Conservation (phyloP, 129 eudicot species). For the Smallanthus sonchifolius region DNA sequence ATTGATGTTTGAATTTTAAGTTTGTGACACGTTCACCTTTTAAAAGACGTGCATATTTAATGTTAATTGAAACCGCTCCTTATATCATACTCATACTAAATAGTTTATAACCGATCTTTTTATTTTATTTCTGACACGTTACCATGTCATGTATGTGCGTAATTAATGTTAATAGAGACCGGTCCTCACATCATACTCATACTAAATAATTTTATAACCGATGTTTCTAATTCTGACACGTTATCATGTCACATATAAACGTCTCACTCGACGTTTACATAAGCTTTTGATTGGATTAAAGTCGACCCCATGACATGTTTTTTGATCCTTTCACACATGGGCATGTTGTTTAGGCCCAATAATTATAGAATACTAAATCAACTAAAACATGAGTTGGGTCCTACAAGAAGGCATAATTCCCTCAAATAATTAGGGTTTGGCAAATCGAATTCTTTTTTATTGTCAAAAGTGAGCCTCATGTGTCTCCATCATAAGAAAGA, state of each 20-base stretch:
- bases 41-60: neutral
- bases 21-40: no score
- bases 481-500: slow-evolving; percentile 23
- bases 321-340: slow-evolving; percentile 15
- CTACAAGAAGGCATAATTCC: slow-evolving; percentile 22
- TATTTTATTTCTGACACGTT: neutral
- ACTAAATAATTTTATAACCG: neutral
- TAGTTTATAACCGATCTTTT: neutral
- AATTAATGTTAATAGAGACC: no score
- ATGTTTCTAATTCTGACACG: neutral
- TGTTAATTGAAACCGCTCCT: neutral
- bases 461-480: slow-evolving; percentile 21
- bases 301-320: neutral
- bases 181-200: neutral
- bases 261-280: neutral
- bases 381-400: slow-evolving; percentile 21
- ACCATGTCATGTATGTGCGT: neutral
- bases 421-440: slow-evolving; percentile 15
- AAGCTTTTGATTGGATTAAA: neutral
- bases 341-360: slow-evolving; percentile 18
- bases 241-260: neutral
- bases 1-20: no score
- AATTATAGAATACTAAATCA: slow-evolving; percentile 21
- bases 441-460: slow-evolving; percentile 21
- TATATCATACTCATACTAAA: neutral